Base-by-base conservation (phyloP, 768 basidiomycete genomes). In the Pleurotus platypus region DNA sequence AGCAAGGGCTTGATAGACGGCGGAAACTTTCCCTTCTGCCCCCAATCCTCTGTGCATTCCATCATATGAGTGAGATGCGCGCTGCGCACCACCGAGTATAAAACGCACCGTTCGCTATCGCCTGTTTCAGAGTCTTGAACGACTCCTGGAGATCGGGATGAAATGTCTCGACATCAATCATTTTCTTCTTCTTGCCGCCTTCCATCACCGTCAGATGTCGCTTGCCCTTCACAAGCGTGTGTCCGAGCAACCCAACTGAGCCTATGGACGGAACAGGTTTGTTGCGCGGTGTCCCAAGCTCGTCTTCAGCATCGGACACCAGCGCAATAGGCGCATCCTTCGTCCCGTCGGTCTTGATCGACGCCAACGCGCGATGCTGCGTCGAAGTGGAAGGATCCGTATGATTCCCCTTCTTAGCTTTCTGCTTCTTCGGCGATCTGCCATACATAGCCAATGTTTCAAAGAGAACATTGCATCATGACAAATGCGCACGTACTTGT, bases 11-110 rank as follows among this genome's bases (percentile, higher is more conserved):
- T 92, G 61, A 99, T 73, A 4, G 70, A 64, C 0, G 86, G 85
- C 6, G 96, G 96, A 75, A 99, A 99, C 67, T 93, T 95, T 64
- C 88, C 89, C 73, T 92, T 94, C 58, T 80, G 74, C 40, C 81
- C 80, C 87, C 90, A 96, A 39, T 75, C 77, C 68, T 92, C 92
- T 91, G 66, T 35, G 15, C 30, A 30, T 12, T 26, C 12, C 2
- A 43, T 49, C 15, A 38, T 18, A 39, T 56, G 13, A 22, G 15
- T 37, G 30, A 35, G 30, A 9, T 11, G 30, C 9, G 9, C 30
- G 4, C 30, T 35, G 30, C 30, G 30, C 8, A 11, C 30, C 8
- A 35, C 8, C 30, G 11, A 35, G 30, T 4, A 24, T 2, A 39
- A 42, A 43, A 61, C 67, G n/a, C n/a, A 85, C 86, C 86, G 59